Percentiles rank a stretch among this genome's conserved stretches.
These are phyloP conservation scores for Eucalyptus marginata DNA, from an alignment of 345 rosid species.

Conservation along the genomic window DNA sequence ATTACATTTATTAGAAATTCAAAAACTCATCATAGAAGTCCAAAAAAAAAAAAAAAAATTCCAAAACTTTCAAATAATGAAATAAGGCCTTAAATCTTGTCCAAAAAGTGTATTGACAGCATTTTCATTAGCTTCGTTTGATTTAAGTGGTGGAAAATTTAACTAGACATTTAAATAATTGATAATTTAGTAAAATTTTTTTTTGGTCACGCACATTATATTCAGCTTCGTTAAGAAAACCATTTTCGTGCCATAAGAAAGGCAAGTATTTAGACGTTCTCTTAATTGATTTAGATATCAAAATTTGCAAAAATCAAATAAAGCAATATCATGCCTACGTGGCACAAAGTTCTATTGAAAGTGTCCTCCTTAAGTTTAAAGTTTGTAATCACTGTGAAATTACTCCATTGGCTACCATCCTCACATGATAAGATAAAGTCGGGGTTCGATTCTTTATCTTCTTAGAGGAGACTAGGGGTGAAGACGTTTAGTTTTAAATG, in stretches of 20 bases:
- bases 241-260: neutral
- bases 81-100: neutral
- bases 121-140: neutral
- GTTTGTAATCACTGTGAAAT: fast-evolving
- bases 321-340: neutral
- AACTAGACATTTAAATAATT: neutral
- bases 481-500: fast-evolving
- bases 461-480: fast-evolving
- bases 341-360: neutral
- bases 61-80: neutral
- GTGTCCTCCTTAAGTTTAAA: fast-evolving
- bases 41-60: neutral
- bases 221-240: neutral
- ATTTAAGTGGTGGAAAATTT: neutral
- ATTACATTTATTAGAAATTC: neutral
- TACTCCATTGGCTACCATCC: fast-evolving
- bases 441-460: fast-evolving
- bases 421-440: fast-evolving
- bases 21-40: fast-evolving
- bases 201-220: neutral
- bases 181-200: neutral
- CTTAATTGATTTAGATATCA: neutral
- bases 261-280: neutral
- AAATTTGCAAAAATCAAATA: neutral
- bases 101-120: neutral